These are phyloP conservation scores for Malassezia arunalokei DNA, from an alignment of 1,284 basidiomycete genomes.

Conservation along the genomic window DNA sequence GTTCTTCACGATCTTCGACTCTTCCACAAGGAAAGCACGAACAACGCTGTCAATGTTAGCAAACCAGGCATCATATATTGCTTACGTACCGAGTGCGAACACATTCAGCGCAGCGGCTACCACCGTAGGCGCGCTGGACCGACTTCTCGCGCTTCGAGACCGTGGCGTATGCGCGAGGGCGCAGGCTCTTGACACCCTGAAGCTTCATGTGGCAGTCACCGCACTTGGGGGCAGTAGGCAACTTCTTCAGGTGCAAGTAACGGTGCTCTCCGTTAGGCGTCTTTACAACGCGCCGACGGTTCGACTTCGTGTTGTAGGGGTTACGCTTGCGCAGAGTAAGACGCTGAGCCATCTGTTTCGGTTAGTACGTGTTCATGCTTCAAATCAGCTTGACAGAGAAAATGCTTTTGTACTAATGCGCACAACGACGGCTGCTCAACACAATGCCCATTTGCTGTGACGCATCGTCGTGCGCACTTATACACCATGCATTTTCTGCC, in stretches of 20 bases:
- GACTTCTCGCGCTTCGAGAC: conserved; percentile 43
- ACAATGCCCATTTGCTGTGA: too few species aligned
- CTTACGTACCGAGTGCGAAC: conserved; percentile 37
- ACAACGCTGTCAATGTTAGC: conserved; percentile 59
- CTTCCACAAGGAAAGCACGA: conserved; percentile 96
- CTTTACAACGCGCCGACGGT: conserved; percentile 87
- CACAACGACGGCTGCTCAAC: too few species aligned
- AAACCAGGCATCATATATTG: neutral
- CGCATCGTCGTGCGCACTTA: too few species aligned
- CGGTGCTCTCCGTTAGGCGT: conserved; percentile 86
- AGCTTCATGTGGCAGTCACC: conserved; percentile 44
- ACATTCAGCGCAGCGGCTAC: conserved; percentile 40
- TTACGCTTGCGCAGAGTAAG: conserved; percentile 98
- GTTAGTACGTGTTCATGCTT: neutral
- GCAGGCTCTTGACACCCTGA: conserved; percentile 40
- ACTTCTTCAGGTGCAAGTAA: conserved; percentile 81
- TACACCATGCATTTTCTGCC: neutral
- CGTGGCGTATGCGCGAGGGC: conserved; percentile 40
- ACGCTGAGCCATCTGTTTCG: conserved; percentile 74
- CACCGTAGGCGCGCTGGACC: conserved; percentile 44
- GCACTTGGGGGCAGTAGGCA: conserved; percentile 78
- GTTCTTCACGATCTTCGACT: conserved; percentile 99
- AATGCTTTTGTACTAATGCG: too few species aligned
- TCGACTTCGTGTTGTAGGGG: conserved; percentile 97
- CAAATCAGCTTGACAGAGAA: too few species aligned